These are phyloP conservation scores for Teratosphaeria epicoccoides DNA, from an alignment of 2,329 filamentous ascomycete genomes.

Conservation along the genomic window DNA sequence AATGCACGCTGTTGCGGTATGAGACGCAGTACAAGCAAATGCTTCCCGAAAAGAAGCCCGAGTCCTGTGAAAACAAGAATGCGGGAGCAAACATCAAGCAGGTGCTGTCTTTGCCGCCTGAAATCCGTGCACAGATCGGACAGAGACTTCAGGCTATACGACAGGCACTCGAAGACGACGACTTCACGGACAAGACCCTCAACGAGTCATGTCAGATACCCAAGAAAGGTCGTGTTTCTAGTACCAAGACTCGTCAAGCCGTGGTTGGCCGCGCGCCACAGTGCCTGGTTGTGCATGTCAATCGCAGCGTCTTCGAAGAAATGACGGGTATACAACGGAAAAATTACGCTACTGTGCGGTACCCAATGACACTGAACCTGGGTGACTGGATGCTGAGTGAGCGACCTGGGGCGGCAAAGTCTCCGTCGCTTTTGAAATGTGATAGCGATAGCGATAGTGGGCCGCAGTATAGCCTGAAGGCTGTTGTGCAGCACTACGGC, in stretches of 20 bases:
- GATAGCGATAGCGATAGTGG: constrained; percentile 26
- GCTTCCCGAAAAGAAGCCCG: constrained; percentile 15
- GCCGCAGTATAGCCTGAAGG: constrained; percentile 62
- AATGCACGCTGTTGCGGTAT: constrained; percentile 65
- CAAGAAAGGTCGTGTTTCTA: constrained; percentile 57
- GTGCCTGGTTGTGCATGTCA: constrained; percentile 76
- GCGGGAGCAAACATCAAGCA: constrained; percentile 2
- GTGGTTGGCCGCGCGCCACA: constrained; percentile 74
- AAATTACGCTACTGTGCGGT: constrained; percentile 68
- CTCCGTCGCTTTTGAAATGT: background rate
- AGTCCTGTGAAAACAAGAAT: constrained; percentile 13
- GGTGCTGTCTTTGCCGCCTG: constrained; percentile 29
- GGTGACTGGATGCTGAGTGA: constrained; percentile 67
- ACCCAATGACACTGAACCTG: constrained; percentile 64
- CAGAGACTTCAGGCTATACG: constrained; percentile 56
- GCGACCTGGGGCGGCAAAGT: background rate
- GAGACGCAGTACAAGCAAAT: constrained; percentile 43
- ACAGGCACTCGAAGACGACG: constrained; percentile 63
- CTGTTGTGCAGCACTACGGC: constrained; percentile 80
- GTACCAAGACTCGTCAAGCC: constrained; percentile 82
- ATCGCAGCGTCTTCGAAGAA: constrained; percentile 84
- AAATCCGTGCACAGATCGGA: constrained; percentile 32
- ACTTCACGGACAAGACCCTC: constrained; percentile 54
- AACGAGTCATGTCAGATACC: constrained; percentile 36
- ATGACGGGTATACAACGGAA: constrained; percentile 69